Evolutionary conservation across 768 basidiomycete species (phyloP).

Genomic region (Kwoniella europaea): DNA sequence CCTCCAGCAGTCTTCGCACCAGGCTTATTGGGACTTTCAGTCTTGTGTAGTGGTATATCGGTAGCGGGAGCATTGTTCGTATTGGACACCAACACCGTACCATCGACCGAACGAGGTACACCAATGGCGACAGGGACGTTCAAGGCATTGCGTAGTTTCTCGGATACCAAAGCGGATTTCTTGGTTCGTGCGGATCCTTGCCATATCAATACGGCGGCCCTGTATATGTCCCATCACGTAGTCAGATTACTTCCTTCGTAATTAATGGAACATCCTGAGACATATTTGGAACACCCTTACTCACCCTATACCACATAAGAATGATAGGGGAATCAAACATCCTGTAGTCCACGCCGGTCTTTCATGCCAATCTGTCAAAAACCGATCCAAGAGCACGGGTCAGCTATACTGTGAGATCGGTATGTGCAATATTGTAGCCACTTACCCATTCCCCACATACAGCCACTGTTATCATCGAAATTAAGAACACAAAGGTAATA

Average conservation of each 20-base stretch:
- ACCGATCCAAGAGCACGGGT: background rate
- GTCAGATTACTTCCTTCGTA: background rate
- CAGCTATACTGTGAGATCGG: background rate
- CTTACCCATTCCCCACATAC: slow-evolving; percentile 74
- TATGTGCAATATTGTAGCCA: background rate
- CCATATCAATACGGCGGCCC: slow-evolving; percentile 74
- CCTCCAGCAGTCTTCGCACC: slow-evolving; percentile 1
- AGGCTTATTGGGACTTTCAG: slow-evolving; percentile 11
- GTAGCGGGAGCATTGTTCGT: slow-evolving; percentile 11
- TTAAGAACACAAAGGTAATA: background rate
- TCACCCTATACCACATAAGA: slow-evolving; percentile 72
- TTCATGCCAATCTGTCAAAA: slow-evolving; percentile 39
- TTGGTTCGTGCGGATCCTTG: slow-evolving; percentile 62
- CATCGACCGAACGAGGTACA: slow-evolving; percentile 11
- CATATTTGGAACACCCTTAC: slow-evolving; percentile 6
- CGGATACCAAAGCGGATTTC: slow-evolving; percentile 46
- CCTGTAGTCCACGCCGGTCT: slow-evolving; percentile 62
- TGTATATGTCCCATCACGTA: slow-evolving; percentile 4
- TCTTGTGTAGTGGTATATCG: slow-evolving; percentile 17
- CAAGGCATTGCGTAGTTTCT: slow-evolving; percentile 50
- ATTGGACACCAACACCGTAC: slow-evolving; percentile 3
- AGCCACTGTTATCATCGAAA: slow-evolving; percentile 63
- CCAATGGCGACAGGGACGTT: slow-evolving; percentile 44
- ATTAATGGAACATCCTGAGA: background rate
- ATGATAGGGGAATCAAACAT: slow-evolving; percentile 71